Conservation (phyloP, 1,284 basidiomycete genomes). For the Cryptococcus sp. region DNA sequence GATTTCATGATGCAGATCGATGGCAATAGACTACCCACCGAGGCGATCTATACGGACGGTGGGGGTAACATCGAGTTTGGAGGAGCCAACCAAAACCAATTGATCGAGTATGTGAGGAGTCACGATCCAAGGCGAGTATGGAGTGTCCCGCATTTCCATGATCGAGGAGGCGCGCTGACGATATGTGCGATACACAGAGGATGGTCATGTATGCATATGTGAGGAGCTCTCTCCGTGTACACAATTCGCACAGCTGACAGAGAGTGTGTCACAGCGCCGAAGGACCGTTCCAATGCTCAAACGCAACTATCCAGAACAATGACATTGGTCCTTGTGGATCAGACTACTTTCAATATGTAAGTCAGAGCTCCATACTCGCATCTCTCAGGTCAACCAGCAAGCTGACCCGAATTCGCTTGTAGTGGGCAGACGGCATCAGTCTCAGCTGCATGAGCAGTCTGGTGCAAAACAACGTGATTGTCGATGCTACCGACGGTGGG, state of each 20-base stretch:
- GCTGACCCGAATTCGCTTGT: conserved; percentile 3
- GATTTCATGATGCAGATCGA: conserved; percentile 41
- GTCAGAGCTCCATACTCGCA: background rate
- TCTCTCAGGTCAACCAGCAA: background rate
- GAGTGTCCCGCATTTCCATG: background rate
- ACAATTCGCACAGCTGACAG: no score
- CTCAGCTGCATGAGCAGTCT: conserved; percentile 68
- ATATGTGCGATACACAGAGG: conserved; percentile 21
- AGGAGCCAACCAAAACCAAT: conserved; percentile 45
- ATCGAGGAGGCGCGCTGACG: conserved; percentile 4
- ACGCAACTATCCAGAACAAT: conserved; percentile 70
- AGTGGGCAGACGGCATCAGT: conserved; percentile 83
- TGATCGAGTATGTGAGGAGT: conserved; percentile 44
- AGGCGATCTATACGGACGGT: conserved; percentile 36
- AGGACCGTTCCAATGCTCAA: conserved; percentile 65
- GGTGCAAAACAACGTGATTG: conserved; percentile 71
- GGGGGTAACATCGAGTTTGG: conserved; percentile 51
- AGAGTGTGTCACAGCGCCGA: conserved; percentile 53
- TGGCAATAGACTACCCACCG: conserved; percentile 45
- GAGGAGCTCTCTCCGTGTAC: conserved; percentile 4
- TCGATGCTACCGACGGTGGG: conserved; percentile 66
- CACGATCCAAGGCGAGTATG: conserved; percentile 41
- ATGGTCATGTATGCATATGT: conserved; percentile 48
- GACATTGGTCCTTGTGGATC: conserved; percentile 62
- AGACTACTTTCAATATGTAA: conserved; percentile 39